Evolutionary conservation across 495 filamentous ascomycete species (phyloP).

Genomic region (Xylaria grammica): DNA sequence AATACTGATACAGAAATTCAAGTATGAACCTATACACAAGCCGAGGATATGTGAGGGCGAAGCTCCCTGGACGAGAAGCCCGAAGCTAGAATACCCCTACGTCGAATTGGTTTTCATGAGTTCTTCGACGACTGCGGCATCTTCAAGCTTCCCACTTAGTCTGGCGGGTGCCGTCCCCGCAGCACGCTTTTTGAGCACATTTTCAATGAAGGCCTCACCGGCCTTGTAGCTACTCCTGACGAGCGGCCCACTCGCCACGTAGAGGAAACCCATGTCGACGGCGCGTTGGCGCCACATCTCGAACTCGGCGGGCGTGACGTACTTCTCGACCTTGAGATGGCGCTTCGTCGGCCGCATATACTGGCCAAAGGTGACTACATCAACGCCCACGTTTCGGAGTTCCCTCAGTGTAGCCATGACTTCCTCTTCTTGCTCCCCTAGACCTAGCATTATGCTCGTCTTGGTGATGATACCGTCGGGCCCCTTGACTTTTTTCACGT

Average conservation of each 20-base stretch:
- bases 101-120: slow-evolving; percentile 21
- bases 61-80: background rate
- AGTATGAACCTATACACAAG: background rate
- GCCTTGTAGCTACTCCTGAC: slow-evolving; percentile 96
- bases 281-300: slow-evolving; percentile 90
- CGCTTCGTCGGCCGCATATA: slow-evolving; percentile 99
- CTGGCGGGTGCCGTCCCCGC: slow-evolving; percentile 41
- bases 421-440: slow-evolving; percentile 93
- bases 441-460: slow-evolving; percentile 94
- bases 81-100: background rate
- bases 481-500: slow-evolving; percentile 74
- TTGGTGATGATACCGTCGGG: slow-evolving; percentile 83
- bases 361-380: slow-evolving; percentile 97
- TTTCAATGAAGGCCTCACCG: slow-evolving; percentile 98
- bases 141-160: slow-evolving; percentile 26
- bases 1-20: slow-evolving; percentile 4
- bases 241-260: slow-evolving; percentile 90
- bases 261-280: slow-evolving; percentile 93
- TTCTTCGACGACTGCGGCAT: slow-evolving; percentile 32
- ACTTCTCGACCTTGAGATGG: slow-evolving; percentile 94
- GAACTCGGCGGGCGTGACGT: slow-evolving; percentile 87
- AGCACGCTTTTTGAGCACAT: slow-evolving; percentile 88
- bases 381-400: slow-evolving; percentile 77
- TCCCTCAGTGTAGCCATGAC: slow-evolving; percentile 80
- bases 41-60: background rate